Base-by-base conservation (phyloP, 2,329 filamentous ascomycete species). In the Blastomyces emzantsi region DNA sequence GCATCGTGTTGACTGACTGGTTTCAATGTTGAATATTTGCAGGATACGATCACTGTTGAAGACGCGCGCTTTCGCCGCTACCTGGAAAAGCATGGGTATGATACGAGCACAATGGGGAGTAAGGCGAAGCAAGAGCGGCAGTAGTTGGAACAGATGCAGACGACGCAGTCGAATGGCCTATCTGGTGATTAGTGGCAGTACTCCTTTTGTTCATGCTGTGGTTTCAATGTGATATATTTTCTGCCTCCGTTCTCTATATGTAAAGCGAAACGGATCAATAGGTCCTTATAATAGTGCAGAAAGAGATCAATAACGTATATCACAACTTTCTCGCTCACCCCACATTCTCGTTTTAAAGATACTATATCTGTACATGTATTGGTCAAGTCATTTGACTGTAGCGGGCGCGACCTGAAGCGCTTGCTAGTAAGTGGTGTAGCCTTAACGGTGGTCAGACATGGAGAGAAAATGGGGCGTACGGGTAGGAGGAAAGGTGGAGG, bases 21-120 rank as follows among this genome's bases (percentile, higher is more conserved):
- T 41, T 59, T 52, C 5, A 36, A 36, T 36, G 8, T 36, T 45
- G 43, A 36, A 41, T 54, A 2, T 2, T n/a, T 30, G 36, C 59
- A 95, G 77, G 89, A 96, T 70, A 96, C 90, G 0, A 95, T 97
- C 66, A 84, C 87, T 0, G 71, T 82, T 19, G 92, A 97, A 75
- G 92, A 97, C 70, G 72, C 79, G 9, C 82, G 83, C 54, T 97
- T 96, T 78, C 83, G 90, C 43, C 83, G 78, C 22, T 96, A 89
- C 72, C 79, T 97, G 15, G 81, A 86, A 70, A 78, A 77, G 33
- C 81, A 93, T 64, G 92, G 92, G 3, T 96, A 88, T 77, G 91
- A 96, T 73, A 88, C 85, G 3, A 77, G 76, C 7, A 80, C 80
- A 64, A 76, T 87, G 77, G 85, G 85, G 36, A 73, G 68, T 41